phyloP scores from a whole-genome alignment of 2,329 filamentous ascomycete species.

The Aureobasidium leucospermi region DNA sequence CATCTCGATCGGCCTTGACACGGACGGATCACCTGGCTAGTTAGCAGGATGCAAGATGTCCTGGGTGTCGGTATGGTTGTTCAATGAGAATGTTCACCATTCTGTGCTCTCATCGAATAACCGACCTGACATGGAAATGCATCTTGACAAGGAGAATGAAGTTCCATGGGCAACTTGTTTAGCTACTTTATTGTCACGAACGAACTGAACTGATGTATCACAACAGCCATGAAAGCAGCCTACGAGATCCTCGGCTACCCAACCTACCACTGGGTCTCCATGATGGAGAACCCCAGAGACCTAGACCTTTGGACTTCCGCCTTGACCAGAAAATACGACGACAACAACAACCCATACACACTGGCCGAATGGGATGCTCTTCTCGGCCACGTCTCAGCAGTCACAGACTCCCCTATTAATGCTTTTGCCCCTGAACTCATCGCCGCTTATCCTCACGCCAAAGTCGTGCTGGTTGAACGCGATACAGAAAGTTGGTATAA shows the following conservation, averaged over 20 bases:
- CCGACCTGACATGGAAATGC: no score
- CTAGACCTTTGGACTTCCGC: conserved; percentile 20
- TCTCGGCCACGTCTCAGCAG: conserved; percentile 25
- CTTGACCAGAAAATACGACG: conserved; percentile 18
- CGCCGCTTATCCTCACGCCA: conserved; percentile 30
- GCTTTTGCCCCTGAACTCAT: conserved; percentile 32
- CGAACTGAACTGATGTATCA: background rate
- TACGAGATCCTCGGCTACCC: conserved; percentile 19
- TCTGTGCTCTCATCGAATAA: no score
- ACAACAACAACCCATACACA: conserved; percentile 15
- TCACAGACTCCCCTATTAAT: conserved; percentile 28
- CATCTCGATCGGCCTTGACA: no score
- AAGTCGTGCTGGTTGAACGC: conserved; percentile 29
- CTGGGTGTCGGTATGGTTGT: no score
- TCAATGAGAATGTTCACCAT: no score
- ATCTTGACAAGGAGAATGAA: no score
- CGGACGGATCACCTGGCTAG: no score
- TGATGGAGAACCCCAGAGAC: conserved; percentile 19
- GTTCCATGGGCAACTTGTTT: no score
- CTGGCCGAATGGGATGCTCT: conserved; percentile 25
- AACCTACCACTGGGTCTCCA: conserved; percentile 19
- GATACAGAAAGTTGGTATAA: conserved; percentile 24
- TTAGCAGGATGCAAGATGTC: no score
- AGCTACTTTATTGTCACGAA: background rate
- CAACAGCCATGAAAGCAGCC: conserved; percentile 17